Evolutionary conservation across 2,329 filamentous ascomycete species (phyloP).

Genomic region (Penicillium sp.): DNA sequence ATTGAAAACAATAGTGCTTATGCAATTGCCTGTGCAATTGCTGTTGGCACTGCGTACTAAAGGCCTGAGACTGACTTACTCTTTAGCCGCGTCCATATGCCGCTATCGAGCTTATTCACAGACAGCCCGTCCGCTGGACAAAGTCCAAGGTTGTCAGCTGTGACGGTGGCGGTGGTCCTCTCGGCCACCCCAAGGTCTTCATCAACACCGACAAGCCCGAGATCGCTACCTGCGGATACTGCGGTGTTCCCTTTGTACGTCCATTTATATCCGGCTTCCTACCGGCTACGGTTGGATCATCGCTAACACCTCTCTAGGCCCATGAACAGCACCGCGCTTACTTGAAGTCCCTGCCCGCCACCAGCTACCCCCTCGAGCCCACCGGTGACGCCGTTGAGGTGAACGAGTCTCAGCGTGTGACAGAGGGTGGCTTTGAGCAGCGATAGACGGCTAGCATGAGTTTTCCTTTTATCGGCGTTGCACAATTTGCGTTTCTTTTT

Average conservation of each 20-base stretch:
- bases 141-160: conserved; percentile 78
- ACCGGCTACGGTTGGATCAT: not conserved
- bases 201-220: conserved; percentile 98
- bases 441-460: conserved; percentile 46
- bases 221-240: conserved; percentile 87
- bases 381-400: conserved; percentile 59
- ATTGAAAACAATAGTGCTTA: not conserved
- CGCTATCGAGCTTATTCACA: conserved; percentile 93
- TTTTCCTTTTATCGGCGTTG: conserved; percentile 38
- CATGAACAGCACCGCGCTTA: conserved; percentile 83
- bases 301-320: conserved; percentile 57
- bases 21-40: conserved; percentile 5
- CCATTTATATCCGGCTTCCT: not conserved
- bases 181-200: conserved; percentile 88
- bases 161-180: conserved; percentile 85
- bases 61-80: conserved; percentile 1
- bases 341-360: conserved; percentile 75
- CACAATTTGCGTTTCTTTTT: conserved; percentile 29
- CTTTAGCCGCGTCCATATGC: conserved; percentile 78
- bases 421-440: conserved; percentile 58
- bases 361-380: conserved; percentile 75
- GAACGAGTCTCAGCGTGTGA: conserved; percentile 56
- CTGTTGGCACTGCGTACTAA: not conserved
- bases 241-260: conserved; percentile 86
- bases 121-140: conserved; percentile 90